These are phyloP conservation scores for Lathyrus aphaca DNA, from an alignment of 306 rosid genomes.

Conservation along the genomic window DNA sequence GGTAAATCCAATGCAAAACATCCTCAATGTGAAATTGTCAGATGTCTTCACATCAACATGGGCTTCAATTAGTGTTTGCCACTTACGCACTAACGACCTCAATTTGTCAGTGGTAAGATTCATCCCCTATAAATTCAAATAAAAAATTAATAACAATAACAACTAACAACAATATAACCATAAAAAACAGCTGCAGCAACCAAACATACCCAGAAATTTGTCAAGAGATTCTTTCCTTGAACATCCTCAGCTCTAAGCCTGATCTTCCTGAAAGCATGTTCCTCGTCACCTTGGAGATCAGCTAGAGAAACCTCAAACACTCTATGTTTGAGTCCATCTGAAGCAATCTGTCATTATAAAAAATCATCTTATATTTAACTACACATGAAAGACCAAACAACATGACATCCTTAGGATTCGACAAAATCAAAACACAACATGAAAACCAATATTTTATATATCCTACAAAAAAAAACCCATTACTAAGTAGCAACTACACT, in stretches of 20 bases:
- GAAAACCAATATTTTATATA: too few species aligned
- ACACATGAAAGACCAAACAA: not conserved
- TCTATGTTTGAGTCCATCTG: conserved; percentile 94
- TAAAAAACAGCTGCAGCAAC: not conserved
- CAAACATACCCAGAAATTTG: conserved; percentile 84
- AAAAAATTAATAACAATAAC: not conserved
- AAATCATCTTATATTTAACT: not conserved
- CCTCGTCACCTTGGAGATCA: conserved; percentile 93
- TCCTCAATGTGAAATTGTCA: conserved; percentile 71
- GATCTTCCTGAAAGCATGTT: conserved; percentile 94
- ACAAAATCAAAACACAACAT: not conserved
- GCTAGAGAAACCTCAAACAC: conserved; percentile 93
- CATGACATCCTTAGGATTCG: not conserved
- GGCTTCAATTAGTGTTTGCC: conserved; percentile 93
- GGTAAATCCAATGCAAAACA: conserved; percentile 96
- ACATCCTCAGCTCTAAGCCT: conserved; percentile 94
- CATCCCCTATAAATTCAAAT: conserved; percentile 65
- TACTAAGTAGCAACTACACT: too few species aligned
- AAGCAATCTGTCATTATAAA: conserved; percentile 69
- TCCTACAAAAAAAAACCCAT: too few species aligned
- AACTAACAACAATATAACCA: not conserved
- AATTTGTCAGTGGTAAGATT: conserved; percentile 85
- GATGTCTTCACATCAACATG: conserved; percentile 95
- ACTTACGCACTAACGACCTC: conserved; percentile 85
- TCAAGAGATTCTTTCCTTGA: conserved; percentile 84